phyloP scores from a whole-genome alignment of 2,329 filamentous ascomycete species.

The Xylariales sp. region DNA sequence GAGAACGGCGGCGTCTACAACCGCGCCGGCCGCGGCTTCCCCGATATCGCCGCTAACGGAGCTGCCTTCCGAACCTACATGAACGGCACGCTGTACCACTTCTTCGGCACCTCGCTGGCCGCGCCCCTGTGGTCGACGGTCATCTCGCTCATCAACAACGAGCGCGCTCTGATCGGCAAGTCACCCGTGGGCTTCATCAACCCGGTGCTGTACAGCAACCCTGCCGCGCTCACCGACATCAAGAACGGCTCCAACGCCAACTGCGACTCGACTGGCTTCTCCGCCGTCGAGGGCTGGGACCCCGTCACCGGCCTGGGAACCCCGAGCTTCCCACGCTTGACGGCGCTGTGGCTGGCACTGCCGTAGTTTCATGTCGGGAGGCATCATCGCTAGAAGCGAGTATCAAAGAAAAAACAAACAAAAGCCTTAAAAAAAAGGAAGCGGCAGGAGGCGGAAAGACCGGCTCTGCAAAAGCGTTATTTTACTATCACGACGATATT shows the following conservation, averaged over 20 bases:
- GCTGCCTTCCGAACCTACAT: slow-evolving; percentile 37
- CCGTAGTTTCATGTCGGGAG: neutral
- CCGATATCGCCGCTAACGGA: slow-evolving; percentile 34
- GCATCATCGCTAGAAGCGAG: too few relatives aligned
- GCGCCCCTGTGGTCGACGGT: slow-evolving; percentile 15
- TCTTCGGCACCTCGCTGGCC: slow-evolving; percentile 14
- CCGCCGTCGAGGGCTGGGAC: slow-evolving; percentile 40
- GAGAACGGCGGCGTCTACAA: slow-evolving; percentile 23
- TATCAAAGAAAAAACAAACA: too few relatives aligned
- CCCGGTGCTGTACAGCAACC: slow-evolving; percentile 8
- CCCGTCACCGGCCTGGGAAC: slow-evolving; percentile 44
- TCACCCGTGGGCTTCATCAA: slow-evolving; percentile 9
- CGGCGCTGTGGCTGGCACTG: slow-evolving; percentile 8
- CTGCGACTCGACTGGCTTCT: slow-evolving; percentile 34
- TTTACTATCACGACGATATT: too few relatives aligned
- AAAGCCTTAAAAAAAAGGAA: too few relatives aligned
- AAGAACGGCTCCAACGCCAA: slow-evolving; percentile 4
- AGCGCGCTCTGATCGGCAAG: slow-evolving; percentile 2
- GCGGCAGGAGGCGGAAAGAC: too few relatives aligned
- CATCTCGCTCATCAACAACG: slow-evolving; percentile 15
- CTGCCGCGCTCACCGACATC: slow-evolving; percentile 9
- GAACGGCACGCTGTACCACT: slow-evolving; percentile 2
- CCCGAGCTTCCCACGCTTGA: slow-evolving; percentile 5
- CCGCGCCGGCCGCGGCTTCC: slow-evolving; percentile 27
- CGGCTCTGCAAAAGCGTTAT: too few relatives aligned